Evolutionary conservation across 495 filamentous ascomycete species (phyloP), one percentile per base, ranked within the genome.

Genomic region (Cladorrhinum samala): DNA sequence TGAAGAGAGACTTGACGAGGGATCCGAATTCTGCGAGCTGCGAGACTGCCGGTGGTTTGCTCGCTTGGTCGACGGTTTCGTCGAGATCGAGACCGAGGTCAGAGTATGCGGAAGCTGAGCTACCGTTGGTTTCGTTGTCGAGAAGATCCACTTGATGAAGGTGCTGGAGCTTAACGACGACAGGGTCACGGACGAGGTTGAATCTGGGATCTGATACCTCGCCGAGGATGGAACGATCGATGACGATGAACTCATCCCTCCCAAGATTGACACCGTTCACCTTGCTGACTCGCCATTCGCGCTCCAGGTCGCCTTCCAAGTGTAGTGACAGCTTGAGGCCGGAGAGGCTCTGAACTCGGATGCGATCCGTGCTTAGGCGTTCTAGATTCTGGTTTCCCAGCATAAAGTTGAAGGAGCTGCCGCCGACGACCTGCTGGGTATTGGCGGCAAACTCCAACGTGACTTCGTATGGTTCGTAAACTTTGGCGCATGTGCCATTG

Each of bases 161-260:
- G 14, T 68, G 66, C 18, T 68, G 78, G 27, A 96, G 68, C 67
- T 94, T 90, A 53, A 89, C 72, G 60, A 85, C 76, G 20, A 83
- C 69, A 20, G 79, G 68, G 68, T 96, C 89, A 43, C 85, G 79
- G 20, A 91, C 70, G 25, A 88, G 80, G 18, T 85, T 87, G 63
- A 96, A 96, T 38, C 89, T 80, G 11, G 89, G 87, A 70, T 96
- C 93, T 37, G 79, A 78, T 52, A 90, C 79, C 46, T 85, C 83
- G 54, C 83, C 82, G 46, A 94, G 78, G 33, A 88, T 78, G 30
- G 90, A 83, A 20, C 86, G 78, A n/a, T 82, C 74, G 51, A 98
- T 74, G 62, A 89, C 88, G 50, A 96, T 81, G 62, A 85, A 89
- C 71, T 98, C 93, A 59, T 96, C 91, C 52, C 88, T 85, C 8